These are phyloP conservation scores for Telfairia occidentalis DNA, from an alignment of 331 rosid species.

Conservation along the genomic window DNA sequence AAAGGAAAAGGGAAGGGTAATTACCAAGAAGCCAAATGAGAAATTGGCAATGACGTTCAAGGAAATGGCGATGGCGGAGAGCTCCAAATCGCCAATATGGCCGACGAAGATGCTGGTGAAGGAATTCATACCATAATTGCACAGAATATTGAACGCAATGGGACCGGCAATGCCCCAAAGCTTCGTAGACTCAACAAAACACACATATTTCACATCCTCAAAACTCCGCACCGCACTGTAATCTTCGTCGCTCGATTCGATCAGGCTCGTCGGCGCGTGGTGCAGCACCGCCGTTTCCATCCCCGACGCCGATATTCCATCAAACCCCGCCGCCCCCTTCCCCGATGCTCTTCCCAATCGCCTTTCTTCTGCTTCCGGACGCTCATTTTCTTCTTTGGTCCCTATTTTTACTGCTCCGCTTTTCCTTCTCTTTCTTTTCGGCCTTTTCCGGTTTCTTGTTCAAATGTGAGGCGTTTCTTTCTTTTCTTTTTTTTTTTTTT, in stretches of 20 bases:
- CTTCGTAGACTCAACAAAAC: background rate
- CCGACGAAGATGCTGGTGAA: slow-evolving; percentile 74
- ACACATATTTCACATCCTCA: background rate
- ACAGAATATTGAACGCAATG: slow-evolving; percentile 57
- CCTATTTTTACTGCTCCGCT: background rate
- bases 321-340: background rate
- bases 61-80: slow-evolving; percentile 64
- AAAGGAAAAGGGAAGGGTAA: no score
- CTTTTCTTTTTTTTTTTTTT: background rate
- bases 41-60: slow-evolving; percentile 66
- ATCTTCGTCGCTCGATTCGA: background rate
- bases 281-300: background rate
- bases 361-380: background rate
- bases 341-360: no score
- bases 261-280: background rate
- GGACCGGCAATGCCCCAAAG: slow-evolving; percentile 72
- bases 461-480: background rate
- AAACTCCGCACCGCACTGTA: background rate
- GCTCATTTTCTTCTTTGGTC: slow-evolving; percentile 1
- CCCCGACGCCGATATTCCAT: background rate
- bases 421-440: background rate
- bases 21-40: slow-evolving; percentile 91
- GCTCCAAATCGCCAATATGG: slow-evolving; percentile 65
- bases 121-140: slow-evolving; percentile 71
- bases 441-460: background rate